Percentiles rank a stretch among this genome's conserved stretches.
Evolutionary conservation across 176 grass and related monocot genomes (phyloP).

Genomic region (Lolium perenne): DNA sequence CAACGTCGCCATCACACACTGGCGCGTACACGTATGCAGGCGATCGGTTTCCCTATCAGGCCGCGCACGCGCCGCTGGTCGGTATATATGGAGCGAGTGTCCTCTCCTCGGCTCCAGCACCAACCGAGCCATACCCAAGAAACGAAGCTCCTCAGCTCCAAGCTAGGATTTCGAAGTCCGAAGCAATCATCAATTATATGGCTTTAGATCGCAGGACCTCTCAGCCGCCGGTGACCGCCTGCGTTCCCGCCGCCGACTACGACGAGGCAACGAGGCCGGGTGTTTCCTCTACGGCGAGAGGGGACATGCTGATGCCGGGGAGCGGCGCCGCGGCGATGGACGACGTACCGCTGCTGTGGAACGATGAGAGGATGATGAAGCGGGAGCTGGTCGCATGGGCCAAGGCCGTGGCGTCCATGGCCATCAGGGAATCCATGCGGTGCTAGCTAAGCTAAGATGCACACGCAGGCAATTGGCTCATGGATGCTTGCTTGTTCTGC

Average conservation of each 20-base stretch:
- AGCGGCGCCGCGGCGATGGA: neutral
- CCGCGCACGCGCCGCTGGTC: neutral
- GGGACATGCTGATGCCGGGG: neutral
- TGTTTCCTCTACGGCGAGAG: neutral
- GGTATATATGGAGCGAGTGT: neutral
- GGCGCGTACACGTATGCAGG: neutral
- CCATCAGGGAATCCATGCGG: conserved; percentile 45
- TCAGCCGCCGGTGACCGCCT: neutral
- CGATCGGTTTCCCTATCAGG: neutral
- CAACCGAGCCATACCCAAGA: neutral
- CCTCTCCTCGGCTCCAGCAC: neutral
- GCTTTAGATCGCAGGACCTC: conserved; percentile 28
- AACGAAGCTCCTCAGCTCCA: neutral
- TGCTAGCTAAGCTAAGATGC: conserved; percentile 17
- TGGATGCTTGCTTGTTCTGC: too few relatives aligned
- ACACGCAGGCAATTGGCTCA: too few relatives aligned
- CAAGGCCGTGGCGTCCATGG: conserved; percentile 76
- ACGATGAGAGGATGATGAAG: conserved; percentile 71
- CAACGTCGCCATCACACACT: neutral
- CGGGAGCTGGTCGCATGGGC: conserved; percentile 70
- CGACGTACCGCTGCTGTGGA: conserved; percentile 33
- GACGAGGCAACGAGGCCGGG: neutral
- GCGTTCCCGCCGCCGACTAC: neutral
- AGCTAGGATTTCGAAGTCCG: neutral
- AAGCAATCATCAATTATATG: conserved; percentile 4